These are phyloP conservation scores for Phytophthora podocarpi DNA, from an alignment of 352 stramenopile species.

Conservation along the genomic window DNA sequence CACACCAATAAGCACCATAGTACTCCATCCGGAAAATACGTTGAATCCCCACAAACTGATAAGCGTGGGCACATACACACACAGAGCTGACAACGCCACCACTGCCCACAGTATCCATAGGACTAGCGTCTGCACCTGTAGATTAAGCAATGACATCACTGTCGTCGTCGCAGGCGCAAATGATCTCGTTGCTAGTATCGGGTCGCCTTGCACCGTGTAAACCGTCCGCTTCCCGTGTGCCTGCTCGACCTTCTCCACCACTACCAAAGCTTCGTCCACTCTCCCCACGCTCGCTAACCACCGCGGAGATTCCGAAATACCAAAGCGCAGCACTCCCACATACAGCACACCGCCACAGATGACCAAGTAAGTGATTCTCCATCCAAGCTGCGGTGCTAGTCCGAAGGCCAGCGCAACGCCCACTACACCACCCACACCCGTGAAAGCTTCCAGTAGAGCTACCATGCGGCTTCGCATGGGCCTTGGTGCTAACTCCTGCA, in stretches of 20 bases:
- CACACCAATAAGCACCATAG: constrained; percentile 10
- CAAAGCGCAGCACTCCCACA: constrained; percentile 23
- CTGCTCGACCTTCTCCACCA: constrained; percentile 34
- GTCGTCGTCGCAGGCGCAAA: neutral
- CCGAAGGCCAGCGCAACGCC: constrained; percentile 33
- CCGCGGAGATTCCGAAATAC: constrained; percentile 44
- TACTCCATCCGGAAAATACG: constrained; percentile 20
- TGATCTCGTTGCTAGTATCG: too few relatives aligned
- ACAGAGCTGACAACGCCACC: constrained; percentile 30
- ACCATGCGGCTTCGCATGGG: constrained; percentile 34
- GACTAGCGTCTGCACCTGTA: constrained; percentile 10
- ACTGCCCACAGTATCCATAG: constrained; percentile 36
- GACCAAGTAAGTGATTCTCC: constrained; percentile 33
- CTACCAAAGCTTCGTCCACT: constrained; percentile 28
- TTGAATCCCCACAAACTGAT: constrained; percentile 37
- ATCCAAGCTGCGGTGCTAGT: constrained; percentile 35
- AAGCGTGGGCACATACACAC: constrained; percentile 32
- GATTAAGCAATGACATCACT: neutral
- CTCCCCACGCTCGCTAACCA: constrained; percentile 38
- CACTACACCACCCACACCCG: constrained; percentile 34
- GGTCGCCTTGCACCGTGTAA: too few relatives aligned
- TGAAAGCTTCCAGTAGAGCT: constrained; percentile 40
- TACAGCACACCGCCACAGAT: constrained; percentile 33
- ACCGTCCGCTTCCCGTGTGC: too few relatives aligned
- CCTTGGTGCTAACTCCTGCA: constrained; percentile 40